Conservation (phyloP, 345 rosid species). For the Geranium brycei region DNA sequence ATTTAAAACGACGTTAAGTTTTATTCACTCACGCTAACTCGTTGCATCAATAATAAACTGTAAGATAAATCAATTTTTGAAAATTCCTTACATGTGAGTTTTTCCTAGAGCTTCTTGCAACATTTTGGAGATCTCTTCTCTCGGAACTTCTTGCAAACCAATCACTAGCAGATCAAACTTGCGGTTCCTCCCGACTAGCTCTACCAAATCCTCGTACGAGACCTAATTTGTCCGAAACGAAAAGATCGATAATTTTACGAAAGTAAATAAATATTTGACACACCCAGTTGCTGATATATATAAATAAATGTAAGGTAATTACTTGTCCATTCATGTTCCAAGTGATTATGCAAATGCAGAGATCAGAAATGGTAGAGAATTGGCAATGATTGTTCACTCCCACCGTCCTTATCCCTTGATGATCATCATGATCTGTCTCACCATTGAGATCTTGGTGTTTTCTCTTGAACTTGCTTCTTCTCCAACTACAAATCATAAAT, state of each 20-base stretch:
- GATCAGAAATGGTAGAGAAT: conserved; percentile 34
- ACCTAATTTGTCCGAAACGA: conserved; percentile 7
- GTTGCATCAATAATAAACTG: no score
- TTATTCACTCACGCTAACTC: no score
- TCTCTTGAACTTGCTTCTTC: no score
- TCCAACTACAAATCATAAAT: no score
- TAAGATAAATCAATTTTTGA: no score
- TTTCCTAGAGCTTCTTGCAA: conserved; percentile 24
- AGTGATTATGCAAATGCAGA: conserved; percentile 28
- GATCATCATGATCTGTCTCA: conserved; percentile 1
- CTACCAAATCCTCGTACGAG: conserved; percentile 24
- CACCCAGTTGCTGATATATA: no score
- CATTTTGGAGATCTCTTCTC: conserved; percentile 17
- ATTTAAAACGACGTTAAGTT: no score
- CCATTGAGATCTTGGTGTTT: no score
- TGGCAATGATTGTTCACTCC: conserved; percentile 24
- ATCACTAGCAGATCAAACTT: conserved; percentile 31
- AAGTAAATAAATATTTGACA: no score
- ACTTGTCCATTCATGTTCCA: conserved; percentile 87
- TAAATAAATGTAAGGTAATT: neutral
- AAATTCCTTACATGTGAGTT: conserved; percentile 25
- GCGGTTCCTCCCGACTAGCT: conserved; percentile 29
- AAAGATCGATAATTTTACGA: no score
- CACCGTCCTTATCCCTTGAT: conserved; percentile 40
- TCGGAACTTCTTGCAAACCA: conserved; percentile 46